phyloP scores from a whole-genome alignment of 139 green algal species.

The Chlamydomonas applanata region DNA sequence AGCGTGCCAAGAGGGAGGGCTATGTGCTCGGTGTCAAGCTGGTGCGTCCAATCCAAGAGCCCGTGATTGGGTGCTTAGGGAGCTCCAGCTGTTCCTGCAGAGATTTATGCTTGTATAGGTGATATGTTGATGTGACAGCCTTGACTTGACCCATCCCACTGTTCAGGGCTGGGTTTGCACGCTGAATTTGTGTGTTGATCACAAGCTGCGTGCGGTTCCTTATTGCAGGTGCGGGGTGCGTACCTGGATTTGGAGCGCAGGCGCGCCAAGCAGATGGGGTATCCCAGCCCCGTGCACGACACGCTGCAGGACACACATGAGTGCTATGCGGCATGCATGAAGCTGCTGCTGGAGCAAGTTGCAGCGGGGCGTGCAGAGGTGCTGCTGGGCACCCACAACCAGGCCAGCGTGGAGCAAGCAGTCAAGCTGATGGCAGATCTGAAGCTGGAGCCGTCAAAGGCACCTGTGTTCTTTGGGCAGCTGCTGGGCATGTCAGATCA shows the following conservation, averaged over 20 bases:
- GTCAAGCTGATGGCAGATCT: constrained; percentile 60
- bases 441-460: constrained; percentile 41
- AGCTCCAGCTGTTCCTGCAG: no score
- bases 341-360: constrained; percentile 38
- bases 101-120: not conserved
- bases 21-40: constrained; percentile 72
- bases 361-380: constrained; percentile 22
- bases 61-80: no score
- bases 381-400: constrained; percentile 66
- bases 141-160: no score
- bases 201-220: not conserved
- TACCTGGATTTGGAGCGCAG: constrained; percentile 70
- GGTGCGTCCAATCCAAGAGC: no score
- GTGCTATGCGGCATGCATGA: constrained; percentile 65
- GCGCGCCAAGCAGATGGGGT: constrained; percentile 52
- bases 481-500: constrained; percentile 92
- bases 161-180: no score
- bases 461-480: constrained; percentile 81
- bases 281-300: constrained; percentile 69
- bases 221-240: constrained; percentile 64
- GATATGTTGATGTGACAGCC: not conserved
- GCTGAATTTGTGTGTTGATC: no score
- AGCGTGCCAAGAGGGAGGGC: constrained; percentile 54
- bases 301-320: constrained; percentile 69
- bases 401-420: constrained; percentile 63